Evolutionary conservation across 2,329 filamentous ascomycete genomes (phyloP), one percentile per base, ranked within the genome.

Genomic region (Pseudogymnoascus sp.): DNA sequence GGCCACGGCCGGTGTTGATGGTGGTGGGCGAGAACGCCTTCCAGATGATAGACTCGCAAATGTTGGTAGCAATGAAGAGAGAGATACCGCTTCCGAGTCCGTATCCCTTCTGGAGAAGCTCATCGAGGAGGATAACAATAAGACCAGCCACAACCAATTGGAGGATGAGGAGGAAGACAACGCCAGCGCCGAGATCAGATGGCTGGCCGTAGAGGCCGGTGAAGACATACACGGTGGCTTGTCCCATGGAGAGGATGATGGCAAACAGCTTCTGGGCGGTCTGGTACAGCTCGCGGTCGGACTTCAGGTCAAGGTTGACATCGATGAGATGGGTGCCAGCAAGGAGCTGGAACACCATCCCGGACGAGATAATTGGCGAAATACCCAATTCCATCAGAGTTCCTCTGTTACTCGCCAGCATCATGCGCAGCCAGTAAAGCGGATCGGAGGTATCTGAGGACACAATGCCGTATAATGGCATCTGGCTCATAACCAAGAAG

Each of bases 41-140:
- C 94, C 94, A 99, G 80, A 99, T 89, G 77, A 99, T 99, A 62
- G 93, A 97, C 83, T 99, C 94, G 90, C 94, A 99, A 73, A 99
- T 97, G 85, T 97, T 97, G 81, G 94, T 99, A 68, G 94, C 94
- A 74, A 99, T 99, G 84, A 99, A 99, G 66, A 99, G 89, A 57
- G 93, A 97, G 76, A 99, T 99, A 79, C 94, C 94, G 74, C 90
- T 96, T 78, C 94, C 94, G 67, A 99, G 88, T 77, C 94, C 94
- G 73, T 99, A 99, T 69, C 94, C 94, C 86, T 99, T 99, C 81
- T 99, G 95, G 71, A 99, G 88, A 64, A 99, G 88, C 84, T 99
- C 94, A 72, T 99, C 94, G 63, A 99, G 90, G 63, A 99, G 90
- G 76, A 99, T 97, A 77, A 99, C 95, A 73, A 99, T 96, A 78